Evolutionary conservation across 345 rosid species (phyloP), one percentile per base, ranked within the genome.

Genomic region (Kernera saxatilis): DNA sequence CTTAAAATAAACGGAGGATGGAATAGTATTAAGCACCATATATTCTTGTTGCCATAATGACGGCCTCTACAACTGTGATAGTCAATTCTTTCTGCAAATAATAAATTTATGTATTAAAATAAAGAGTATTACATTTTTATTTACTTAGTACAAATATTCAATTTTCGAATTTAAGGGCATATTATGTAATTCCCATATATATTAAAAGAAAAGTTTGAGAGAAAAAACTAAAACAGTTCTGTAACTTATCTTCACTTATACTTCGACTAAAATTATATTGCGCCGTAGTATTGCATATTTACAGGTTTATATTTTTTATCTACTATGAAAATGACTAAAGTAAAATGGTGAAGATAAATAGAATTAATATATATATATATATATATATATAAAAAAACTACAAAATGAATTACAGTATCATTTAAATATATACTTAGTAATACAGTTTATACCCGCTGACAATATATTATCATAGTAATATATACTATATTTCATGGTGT

Each of bases 71-170:
- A 45, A 63, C 49, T 54, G 64, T 44, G 70, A 44, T 41, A 53
- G 76, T 72, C 55, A 63, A 72, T 13, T 63, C 60, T 63, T 64
- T 19, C 77, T 73, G 77, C 72, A 73, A 56, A 55, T 39, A 55
- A 56, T 65, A 73, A 73, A 56, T 73, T 36, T 55, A 22, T n/a
- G 52, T 36, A 56, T 41, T 18, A 26, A 29, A 21, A 69, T 21
- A 30, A 32, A 22, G 43, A 36, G 27, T 58, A 12, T 14, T 63
- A 62, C 40, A 51, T 13, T 37, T 40, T 19, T 49, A 30, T 45
- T 50, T 51, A 27, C 8, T 41, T 49, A 27, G 10, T 2, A 50
- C 66, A 50, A 61, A 14, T 62, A 30, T 17, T 32, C 6, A 54
- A 8, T 13, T 15, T 15, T 10, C n/a, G 10, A 64, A 43, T n/a